Percentiles rank a stretch among this genome's conserved stretches.
Evolutionary conservation across 2,329 filamentous ascomycete genomes (phyloP).

Genomic region (Chaetomium sp.): DNA sequence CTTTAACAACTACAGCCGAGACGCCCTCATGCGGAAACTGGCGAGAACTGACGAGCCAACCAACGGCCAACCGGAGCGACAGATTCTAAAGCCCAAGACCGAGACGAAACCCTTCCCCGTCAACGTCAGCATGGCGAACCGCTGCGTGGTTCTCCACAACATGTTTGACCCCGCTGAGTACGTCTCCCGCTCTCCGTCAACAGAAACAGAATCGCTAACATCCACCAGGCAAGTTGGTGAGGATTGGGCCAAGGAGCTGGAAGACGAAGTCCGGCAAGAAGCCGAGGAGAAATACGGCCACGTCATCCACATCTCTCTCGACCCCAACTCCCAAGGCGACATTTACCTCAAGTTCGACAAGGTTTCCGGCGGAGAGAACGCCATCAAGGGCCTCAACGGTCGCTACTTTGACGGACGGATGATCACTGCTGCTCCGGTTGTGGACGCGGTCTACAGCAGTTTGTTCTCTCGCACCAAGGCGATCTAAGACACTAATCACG

Average conservation of each 20-base stretch:
- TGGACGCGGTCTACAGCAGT: slow-evolving; percentile 98
- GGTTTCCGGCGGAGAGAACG: slow-evolving; percentile 92
- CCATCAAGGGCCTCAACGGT: slow-evolving; percentile 96
- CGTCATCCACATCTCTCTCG: slow-evolving; percentile 94
- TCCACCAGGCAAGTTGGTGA: slow-evolving; percentile 78
- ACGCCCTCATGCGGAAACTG: slow-evolving; percentile 98
- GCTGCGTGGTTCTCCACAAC: slow-evolving; percentile 91
- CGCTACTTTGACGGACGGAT: slow-evolving; percentile 91
- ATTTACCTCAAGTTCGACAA: slow-evolving; percentile 99
- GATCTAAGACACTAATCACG: slow-evolving; percentile 67
- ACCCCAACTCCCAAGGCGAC: slow-evolving; percentile 91
- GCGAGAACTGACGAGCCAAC: slow-evolving; percentile 84
- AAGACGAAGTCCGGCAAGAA: slow-evolving; percentile 89
- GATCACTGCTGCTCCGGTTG: slow-evolving; percentile 93
- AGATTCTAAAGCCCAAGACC: slow-evolving; percentile 75
- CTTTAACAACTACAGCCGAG: slow-evolving; percentile 98
- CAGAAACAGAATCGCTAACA: slow-evolving; percentile 39
- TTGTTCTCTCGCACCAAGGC: slow-evolving; percentile 86
- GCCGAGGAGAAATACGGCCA: slow-evolving; percentile 95
- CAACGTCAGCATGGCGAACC: slow-evolving; percentile 87
- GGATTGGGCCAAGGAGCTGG: slow-evolving; percentile 87
- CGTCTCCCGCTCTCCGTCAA: slow-evolving; percentile 44
- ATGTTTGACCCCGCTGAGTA: slow-evolving; percentile 94
- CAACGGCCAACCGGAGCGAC: slow-evolving; percentile 66
- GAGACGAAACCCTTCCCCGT: slow-evolving; percentile 77